Percentiles rank a stretch among this genome's conserved stretches.
These are phyloP conservation scores for Moesziomyces sp. DNA, from an alignment of 1,284 basidiomycete species.

Conservation along the genomic window DNA sequence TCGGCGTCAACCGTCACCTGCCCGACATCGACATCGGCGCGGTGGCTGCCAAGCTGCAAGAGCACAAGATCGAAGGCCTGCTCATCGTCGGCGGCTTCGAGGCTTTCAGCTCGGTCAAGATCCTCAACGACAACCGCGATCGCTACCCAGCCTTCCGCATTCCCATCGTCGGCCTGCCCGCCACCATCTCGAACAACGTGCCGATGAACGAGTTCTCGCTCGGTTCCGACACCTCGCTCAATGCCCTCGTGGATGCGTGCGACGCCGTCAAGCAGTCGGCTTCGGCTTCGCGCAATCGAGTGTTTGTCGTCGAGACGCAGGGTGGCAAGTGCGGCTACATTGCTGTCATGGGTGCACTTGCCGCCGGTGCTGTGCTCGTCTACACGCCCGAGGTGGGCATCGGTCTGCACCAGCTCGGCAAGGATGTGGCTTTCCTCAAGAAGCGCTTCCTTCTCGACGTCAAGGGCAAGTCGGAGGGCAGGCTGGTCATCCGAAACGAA, in stretches of 20 bases:
- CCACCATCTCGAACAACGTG: slow-evolving; percentile 97
- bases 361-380: slow-evolving; percentile 89
- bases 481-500: slow-evolving; percentile 86
- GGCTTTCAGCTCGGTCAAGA: slow-evolving; percentile 82
- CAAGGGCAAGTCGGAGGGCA: slow-evolving; percentile 89
- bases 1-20: slow-evolving; percentile 91
- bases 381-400: slow-evolving; percentile 95
- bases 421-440: slow-evolving; percentile 90
- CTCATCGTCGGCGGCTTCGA: slow-evolving; percentile 97
- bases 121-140: slow-evolving; percentile 82
- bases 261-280: slow-evolving; percentile 99
- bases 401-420: slow-evolving; percentile 79
- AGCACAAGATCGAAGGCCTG: slow-evolving; percentile 82
- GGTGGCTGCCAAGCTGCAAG: slow-evolving; percentile 85
- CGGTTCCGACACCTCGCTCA: slow-evolving; percentile 93
- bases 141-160: slow-evolving; percentile 86
- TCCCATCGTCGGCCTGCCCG: slow-evolving; percentile 69
- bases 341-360: slow-evolving; percentile 91
- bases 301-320: slow-evolving; percentile 98
- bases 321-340: slow-evolving; percentile 96
- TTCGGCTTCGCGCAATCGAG: slow-evolving; percentile 90
- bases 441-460: slow-evolving; percentile 85
- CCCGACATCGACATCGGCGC: slow-evolving; percentile 87
- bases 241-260: slow-evolving; percentile 95
- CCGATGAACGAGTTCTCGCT: slow-evolving; percentile 95